These are phyloP conservation scores for Microdochium paspali DNA, from an alignment of 2,329 filamentous ascomycete species.

Conservation along the genomic window DNA sequence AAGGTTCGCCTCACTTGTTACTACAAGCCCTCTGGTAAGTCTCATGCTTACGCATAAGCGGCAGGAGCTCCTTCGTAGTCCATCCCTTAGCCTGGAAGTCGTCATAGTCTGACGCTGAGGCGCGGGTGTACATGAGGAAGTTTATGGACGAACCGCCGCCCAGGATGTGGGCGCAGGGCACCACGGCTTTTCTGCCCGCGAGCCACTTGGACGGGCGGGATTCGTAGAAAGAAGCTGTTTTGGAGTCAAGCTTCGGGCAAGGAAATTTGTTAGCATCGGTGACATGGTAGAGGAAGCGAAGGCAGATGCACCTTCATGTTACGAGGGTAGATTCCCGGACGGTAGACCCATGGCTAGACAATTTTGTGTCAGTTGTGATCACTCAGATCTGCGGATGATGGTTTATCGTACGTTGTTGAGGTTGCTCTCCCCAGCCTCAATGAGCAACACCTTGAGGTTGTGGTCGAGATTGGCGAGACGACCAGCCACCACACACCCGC, in stretches of 20 bases:
- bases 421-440: conserved; percentile 30
- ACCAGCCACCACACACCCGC: conserved; percentile 48
- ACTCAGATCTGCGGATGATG: neutral
- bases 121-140: conserved; percentile 72
- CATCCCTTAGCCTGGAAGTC: conserved; percentile 75
- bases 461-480: conserved; percentile 66
- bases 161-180: conserved; percentile 65
- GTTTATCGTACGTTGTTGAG: conserved; percentile 47
- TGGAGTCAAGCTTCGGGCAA: conserved; percentile 56
- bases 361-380: neutral
- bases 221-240: conserved; percentile 75
- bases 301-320: conserved; percentile 45
- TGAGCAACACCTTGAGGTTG: conserved; percentile 51
- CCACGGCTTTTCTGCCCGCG: conserved; percentile 59
- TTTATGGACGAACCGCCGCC: conserved; percentile 69
- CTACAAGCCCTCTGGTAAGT: conserved; percentile 61
- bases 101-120: conserved; percentile 64
- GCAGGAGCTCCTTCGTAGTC: conserved; percentile 65
- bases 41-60: conserved; percentile 73
- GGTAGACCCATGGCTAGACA: conserved; percentile 55
- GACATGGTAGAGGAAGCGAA: neutral
- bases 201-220: conserved; percentile 66
- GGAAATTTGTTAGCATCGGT: neutral
- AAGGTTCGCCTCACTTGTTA: conserved; percentile 32
- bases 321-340: conserved; percentile 65